phyloP scores from a whole-genome alignment of 73 alveolate genomes.

The Blepharisma japonicum region DNA sequence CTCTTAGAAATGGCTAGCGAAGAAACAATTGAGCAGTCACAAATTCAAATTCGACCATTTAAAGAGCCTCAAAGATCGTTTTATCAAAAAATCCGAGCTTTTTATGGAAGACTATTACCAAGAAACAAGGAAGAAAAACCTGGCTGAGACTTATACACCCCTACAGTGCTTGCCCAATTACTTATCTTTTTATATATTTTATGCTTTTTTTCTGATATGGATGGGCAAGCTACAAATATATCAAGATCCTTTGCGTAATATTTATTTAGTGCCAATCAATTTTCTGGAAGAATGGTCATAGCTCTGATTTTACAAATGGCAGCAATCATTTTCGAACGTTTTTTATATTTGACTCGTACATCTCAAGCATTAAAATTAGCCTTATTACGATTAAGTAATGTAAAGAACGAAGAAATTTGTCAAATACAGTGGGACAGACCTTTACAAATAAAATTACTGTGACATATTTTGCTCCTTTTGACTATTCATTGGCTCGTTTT shows the following conservation, averaged over 20 bases:
- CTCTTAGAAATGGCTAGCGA: too few species aligned
- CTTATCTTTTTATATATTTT: slow-evolving; percentile 66
- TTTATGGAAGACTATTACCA: slow-evolving; percentile 62
- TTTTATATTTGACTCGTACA: slow-evolving; percentile 30
- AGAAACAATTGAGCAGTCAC: too few species aligned
- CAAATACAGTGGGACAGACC: not conserved
- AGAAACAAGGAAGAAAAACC: slow-evolving; percentile 83
- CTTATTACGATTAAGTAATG: not conserved
- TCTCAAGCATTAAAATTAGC: slow-evolving; percentile 29
- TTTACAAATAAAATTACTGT: slow-evolving; percentile 33
- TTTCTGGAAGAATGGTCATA: slow-evolving; percentile 54
- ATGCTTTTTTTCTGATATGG: slow-evolving; percentile 79
- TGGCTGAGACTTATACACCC: slow-evolving; percentile 76
- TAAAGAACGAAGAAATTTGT: not conserved
- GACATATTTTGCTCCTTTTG: slow-evolving; percentile 34
- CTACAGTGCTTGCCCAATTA: slow-evolving; percentile 56
- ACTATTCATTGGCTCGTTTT: slow-evolving; percentile 33
- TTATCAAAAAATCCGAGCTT: not conserved
- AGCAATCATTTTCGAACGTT: slow-evolving; percentile 51
- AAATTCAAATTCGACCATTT: not conserved
- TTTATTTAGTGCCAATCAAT: slow-evolving; percentile 41
- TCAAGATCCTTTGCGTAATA: slow-evolving; percentile 26
- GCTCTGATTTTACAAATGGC: slow-evolving; percentile 52
- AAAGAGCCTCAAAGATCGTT: not conserved
- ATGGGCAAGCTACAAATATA: slow-evolving; percentile 59